These are phyloP conservation scores for Paragyromitra xinjiangensis DNA, from an alignment of 495 filamentous ascomycete species.

Conservation along the genomic window DNA sequence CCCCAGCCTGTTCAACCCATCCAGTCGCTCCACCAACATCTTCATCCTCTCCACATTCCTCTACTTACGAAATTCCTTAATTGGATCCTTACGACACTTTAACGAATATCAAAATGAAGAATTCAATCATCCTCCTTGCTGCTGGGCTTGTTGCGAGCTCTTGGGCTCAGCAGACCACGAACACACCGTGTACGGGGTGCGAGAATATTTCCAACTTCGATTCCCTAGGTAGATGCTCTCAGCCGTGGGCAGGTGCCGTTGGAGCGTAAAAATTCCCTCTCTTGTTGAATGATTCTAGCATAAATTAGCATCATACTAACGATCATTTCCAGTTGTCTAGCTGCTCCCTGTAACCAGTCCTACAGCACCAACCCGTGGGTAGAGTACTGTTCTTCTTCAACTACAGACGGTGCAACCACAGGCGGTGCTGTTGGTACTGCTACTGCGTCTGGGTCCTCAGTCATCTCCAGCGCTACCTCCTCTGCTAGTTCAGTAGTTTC, in stretches of 20 bases:
- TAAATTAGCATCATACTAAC: slow-evolving; percentile 25
- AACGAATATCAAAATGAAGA: slow-evolving; percentile 53
- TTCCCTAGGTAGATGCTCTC: slow-evolving; percentile 33
- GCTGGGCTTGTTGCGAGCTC: slow-evolving; percentile 31
- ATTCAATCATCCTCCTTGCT: slow-evolving; percentile 46
- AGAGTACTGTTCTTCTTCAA: slow-evolving; percentile 14
- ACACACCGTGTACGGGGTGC: slow-evolving; percentile 33
- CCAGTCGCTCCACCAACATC: slow-evolving; percentile 32
- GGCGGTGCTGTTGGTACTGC: background rate
- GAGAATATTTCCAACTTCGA: slow-evolving; percentile 33
- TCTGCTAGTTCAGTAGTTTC: slow-evolving; percentile 8
- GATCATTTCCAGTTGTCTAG: slow-evolving; percentile 37
- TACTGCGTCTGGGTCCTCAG: slow-evolving; percentile 3
- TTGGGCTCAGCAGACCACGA: slow-evolving; percentile 28
- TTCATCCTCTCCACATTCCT: slow-evolving; percentile 7
- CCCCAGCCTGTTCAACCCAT: slow-evolving; percentile 38
- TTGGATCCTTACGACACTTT: slow-evolving; percentile 32
- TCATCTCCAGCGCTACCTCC: slow-evolving; percentile 13
- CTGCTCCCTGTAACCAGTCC: slow-evolving; percentile 41
- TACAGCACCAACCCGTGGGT: slow-evolving; percentile 28
- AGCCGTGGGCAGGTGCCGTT: slow-evolving; percentile 49
- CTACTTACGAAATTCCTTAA: slow-evolving; percentile 27
- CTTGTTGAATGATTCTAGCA: background rate
- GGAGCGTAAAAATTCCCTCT: slow-evolving; percentile 45
- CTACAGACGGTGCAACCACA: background rate